Conservation (phyloP, 108 stramenopile genomes). For the Cyclostephanos tholiformis region DNA sequence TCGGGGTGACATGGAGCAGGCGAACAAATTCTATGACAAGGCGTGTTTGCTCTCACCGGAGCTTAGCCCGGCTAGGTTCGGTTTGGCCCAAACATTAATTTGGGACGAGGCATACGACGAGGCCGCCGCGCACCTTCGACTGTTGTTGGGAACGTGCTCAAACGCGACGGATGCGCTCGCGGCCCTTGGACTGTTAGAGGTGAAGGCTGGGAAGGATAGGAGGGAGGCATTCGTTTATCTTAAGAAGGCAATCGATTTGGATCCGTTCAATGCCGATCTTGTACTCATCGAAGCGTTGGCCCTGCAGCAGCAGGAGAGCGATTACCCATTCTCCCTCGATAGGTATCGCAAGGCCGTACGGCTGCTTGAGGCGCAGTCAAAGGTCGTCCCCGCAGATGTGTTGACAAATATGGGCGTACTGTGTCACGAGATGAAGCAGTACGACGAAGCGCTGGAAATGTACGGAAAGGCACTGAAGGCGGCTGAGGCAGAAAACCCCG, state of each 20-base stretch:
- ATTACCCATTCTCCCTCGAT: slow-evolving; percentile 66
- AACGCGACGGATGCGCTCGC: slow-evolving; percentile 86
- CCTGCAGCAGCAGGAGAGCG: slow-evolving; percentile 77
- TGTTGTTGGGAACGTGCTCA: slow-evolving; percentile 63
- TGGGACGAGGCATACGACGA: slow-evolving; percentile 67
- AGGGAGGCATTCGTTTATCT: slow-evolving; percentile 71
- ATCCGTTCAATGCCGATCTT: slow-evolving; percentile 80
- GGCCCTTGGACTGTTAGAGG: slow-evolving; percentile 74
- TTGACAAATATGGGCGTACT: slow-evolving; percentile 84
- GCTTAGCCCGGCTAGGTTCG: slow-evolving; percentile 82
- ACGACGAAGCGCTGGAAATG: slow-evolving; percentile 65
- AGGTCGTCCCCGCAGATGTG: slow-evolving; percentile 58
- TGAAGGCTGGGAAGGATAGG: slow-evolving; percentile 64
- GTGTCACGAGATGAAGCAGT: slow-evolving; percentile 79
- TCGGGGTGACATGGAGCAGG: slow-evolving; percentile 72
- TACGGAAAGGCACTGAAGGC: slow-evolving; percentile 68
- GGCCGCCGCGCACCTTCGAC: slow-evolving; percentile 64
- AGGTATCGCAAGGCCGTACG: slow-evolving; percentile 79
- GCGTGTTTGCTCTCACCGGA: slow-evolving; percentile 74
- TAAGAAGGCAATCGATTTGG: slow-evolving; percentile 85
- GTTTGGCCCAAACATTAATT: slow-evolving; percentile 78
- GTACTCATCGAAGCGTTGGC: slow-evolving; percentile 81
- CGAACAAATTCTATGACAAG: slow-evolving; percentile 75
- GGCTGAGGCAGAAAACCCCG: slow-evolving; percentile 31
- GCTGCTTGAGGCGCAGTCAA: slow-evolving; percentile 64